phyloP scores from a whole-genome alignment of 1,284 basidiomycete genomes.

The Austropuccinia psidii region DNA sequence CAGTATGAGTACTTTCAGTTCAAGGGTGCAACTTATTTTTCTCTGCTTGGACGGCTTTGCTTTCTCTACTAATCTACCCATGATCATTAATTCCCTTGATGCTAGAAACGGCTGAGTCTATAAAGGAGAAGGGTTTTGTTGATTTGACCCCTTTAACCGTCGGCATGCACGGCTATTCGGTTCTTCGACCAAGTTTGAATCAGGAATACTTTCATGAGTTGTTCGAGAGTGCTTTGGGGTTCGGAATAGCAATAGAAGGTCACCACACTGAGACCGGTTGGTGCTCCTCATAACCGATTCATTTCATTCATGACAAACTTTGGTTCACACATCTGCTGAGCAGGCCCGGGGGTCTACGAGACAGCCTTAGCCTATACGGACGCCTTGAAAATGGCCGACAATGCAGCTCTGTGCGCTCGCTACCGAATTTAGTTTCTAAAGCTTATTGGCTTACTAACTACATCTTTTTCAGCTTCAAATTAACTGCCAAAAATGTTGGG shows the following conservation, averaged over 20 bases:
- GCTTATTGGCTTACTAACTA: neutral
- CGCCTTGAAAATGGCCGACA: constrained; percentile 81
- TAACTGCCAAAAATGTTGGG: constrained; percentile 79
- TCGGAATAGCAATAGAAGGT: constrained; percentile 77
- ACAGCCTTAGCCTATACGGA: constrained; percentile 86
- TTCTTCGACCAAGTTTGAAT: constrained; percentile 55
- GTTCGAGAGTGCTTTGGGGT: constrained; percentile 66
- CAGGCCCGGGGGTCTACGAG: constrained; percentile 64
- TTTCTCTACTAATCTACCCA: constrained; percentile 1
- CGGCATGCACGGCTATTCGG: constrained; percentile 57
- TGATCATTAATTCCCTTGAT: neutral
- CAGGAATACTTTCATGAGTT: constrained; percentile 81
- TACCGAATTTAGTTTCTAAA: no score
- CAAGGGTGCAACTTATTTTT: constrained; percentile 16
- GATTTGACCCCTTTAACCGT: constrained; percentile 71
- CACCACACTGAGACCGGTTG: constrained; percentile 55
- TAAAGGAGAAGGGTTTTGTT: constrained; percentile 68
- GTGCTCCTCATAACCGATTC: neutral
- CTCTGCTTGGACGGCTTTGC: neutral
- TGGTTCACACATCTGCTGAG: constrained; percentile 50
- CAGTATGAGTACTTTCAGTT: constrained; percentile 37
- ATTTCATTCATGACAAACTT: neutral
- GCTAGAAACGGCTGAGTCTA: constrained; percentile 66
- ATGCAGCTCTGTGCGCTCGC: constrained; percentile 64
- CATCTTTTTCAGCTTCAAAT: constrained; percentile 61